Conservation (phyloP, 495 filamentous ascomycete species). For the Aspergillus mulundensis region DNA sequence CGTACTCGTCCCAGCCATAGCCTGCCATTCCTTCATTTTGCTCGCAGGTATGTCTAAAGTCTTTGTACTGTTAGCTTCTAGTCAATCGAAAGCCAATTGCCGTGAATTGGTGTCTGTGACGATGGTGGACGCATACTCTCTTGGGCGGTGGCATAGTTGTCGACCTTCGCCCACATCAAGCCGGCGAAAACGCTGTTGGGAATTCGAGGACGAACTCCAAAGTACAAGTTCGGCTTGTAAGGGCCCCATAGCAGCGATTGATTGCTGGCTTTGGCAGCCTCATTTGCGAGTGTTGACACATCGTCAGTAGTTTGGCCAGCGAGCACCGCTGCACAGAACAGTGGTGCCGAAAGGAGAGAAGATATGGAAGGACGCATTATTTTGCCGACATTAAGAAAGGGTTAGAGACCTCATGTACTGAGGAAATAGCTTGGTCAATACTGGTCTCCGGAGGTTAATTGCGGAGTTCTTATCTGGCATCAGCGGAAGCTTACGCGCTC, state of each 20-base stretch:
- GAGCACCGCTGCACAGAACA: slow-evolving; percentile 31
- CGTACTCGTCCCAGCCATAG: slow-evolving; percentile 97
- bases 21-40: slow-evolving; percentile 92
- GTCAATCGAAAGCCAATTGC: background rate
- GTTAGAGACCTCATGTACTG: slow-evolving; percentile 16
- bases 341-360: slow-evolving; percentile 25
- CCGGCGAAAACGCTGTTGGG: slow-evolving; percentile 80
- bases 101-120: background rate
- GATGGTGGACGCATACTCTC: slow-evolving; percentile 56
- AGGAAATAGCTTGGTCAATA: slow-evolving; percentile 4
- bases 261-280: slow-evolving; percentile 59
- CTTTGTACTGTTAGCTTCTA: slow-evolving; percentile 38
- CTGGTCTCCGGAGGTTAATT: background rate
- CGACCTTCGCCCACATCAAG: slow-evolving; percentile 86
- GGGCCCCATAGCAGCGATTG: slow-evolving; percentile 93
- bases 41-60: slow-evolving; percentile 90
- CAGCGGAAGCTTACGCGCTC: slow-evolving; percentile 20
- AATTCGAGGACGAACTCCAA: slow-evolving; percentile 84
- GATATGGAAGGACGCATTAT: slow-evolving; percentile 33
- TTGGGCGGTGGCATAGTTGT: slow-evolving; percentile 74
- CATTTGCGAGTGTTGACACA: slow-evolving; percentile 38
- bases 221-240: slow-evolving; percentile 93
- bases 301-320: slow-evolving; percentile 31
- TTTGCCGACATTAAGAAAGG: slow-evolving; percentile 22
- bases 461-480: slow-evolving; percentile 21